Conservation (phyloP, 495 filamentous ascomycete genomes). For the Melanomma pulvis-pyrius region DNA sequence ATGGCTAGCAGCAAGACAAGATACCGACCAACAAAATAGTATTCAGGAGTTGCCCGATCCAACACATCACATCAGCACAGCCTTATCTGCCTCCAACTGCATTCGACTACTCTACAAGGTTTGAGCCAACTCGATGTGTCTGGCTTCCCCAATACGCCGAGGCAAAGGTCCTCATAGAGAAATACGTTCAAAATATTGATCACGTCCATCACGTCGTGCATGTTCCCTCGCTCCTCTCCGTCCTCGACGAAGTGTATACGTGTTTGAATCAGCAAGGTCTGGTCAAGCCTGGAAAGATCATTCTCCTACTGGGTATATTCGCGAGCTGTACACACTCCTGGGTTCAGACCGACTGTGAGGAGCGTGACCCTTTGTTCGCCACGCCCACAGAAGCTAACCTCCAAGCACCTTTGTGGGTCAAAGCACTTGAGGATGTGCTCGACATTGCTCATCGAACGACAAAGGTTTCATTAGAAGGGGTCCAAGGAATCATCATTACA, state of each 20-base stretch:
- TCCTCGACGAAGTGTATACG: slow-evolving; percentile 49
- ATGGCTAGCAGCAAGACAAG: background rate
- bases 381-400: slow-evolving; percentile 43
- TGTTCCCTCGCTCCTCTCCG: slow-evolving; percentile 43
- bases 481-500: slow-evolving; percentile 51
- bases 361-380: slow-evolving; percentile 37
- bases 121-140: slow-evolving; percentile 32
- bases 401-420: slow-evolving; percentile 46
- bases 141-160: slow-evolving; percentile 51
- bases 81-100: background rate
- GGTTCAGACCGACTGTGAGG: slow-evolving; percentile 37
- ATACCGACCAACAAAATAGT: slow-evolving; percentile 24
- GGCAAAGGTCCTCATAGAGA: slow-evolving; percentile 47
- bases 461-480: slow-evolving; percentile 47
- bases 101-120: too few relatives aligned
- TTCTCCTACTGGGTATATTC: slow-evolving; percentile 52
- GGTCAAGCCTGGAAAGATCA: slow-evolving; percentile 43
- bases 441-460: slow-evolving; percentile 43
- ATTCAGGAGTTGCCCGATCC: slow-evolving; percentile 24
- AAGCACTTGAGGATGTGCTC: slow-evolving; percentile 47
- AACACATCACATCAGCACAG: slow-evolving; percentile 19
- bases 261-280: slow-evolving; percentile 32
- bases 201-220: slow-evolving; percentile 51
- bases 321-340: slow-evolving; percentile 51
- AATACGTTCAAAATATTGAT: slow-evolving; percentile 49